These are phyloP conservation scores for Aspergillus cejpii DNA, from an alignment of 2,329 filamentous ascomycete species.

Conservation along the genomic window DNA sequence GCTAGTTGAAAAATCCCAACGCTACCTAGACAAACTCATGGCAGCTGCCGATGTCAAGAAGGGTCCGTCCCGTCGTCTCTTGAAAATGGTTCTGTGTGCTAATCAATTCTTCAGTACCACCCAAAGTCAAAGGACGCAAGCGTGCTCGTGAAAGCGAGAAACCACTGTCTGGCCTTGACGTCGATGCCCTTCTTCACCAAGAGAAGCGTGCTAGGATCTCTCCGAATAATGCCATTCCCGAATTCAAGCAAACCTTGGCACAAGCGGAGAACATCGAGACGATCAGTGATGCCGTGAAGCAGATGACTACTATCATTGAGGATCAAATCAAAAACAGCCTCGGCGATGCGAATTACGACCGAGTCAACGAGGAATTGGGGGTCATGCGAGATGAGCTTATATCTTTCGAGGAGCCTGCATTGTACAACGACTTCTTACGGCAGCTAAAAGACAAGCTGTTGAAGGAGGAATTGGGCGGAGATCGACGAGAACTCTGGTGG, in stretches of 20 bases:
- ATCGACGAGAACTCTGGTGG: slow-evolving; percentile 78
- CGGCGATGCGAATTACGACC: slow-evolving; percentile 66
- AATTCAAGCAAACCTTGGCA: slow-evolving; percentile 75
- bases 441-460: slow-evolving; percentile 67
- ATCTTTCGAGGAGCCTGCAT: slow-evolving; percentile 63
- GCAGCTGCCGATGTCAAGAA: slow-evolving; percentile 74
- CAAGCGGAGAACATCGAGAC: slow-evolving; percentile 54
- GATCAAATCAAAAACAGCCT: slow-evolving; percentile 64
- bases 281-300: slow-evolving; percentile 62
- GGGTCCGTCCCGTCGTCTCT: slow-evolving; percentile 42
- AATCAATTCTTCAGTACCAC: slow-evolving; percentile 56
- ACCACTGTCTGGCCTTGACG: slow-evolving; percentile 82
- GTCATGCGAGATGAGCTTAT: slow-evolving; percentile 72
- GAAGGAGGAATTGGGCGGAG: slow-evolving; percentile 63
- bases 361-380: slow-evolving; percentile 66
- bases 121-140: slow-evolving; percentile 68
- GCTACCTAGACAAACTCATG: slow-evolving; percentile 58
- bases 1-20: slow-evolving; percentile 54
- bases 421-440: slow-evolving; percentile 69
- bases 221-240: slow-evolving; percentile 72
- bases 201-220: slow-evolving; percentile 51
- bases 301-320: slow-evolving; percentile 67
- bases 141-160: slow-evolving; percentile 62
- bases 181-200: slow-evolving; percentile 68
- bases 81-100: slow-evolving; percentile 11